Base-by-base conservation (phyloP, 2,329 filamentous ascomycete genomes). In the Aspergillus tamarii region DNA sequence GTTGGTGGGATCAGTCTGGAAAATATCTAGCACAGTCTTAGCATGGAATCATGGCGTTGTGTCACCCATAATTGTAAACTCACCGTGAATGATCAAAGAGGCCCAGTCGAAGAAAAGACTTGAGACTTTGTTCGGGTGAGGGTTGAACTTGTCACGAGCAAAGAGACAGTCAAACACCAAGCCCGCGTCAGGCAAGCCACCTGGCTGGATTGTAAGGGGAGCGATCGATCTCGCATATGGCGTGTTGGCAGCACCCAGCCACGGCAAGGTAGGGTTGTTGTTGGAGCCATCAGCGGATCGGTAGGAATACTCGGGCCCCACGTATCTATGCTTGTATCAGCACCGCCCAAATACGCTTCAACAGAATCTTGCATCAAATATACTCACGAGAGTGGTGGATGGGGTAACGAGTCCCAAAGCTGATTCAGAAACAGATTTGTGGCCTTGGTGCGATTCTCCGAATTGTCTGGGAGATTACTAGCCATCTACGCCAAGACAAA, bases 101-200 rank as follows among this genome's bases (percentile, higher is more conserved):
- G 89, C 89, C 87, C 88, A 90, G 73, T 91, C 89, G 83, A 89
- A 92, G 52, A 92, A 80, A 10, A 92, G 81, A 67, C 87, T 90
- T 1, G 89, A 92, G 1, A 91, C 87, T 43, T 90, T 90, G 76
- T 91, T 92, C 0, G 89, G 89, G 65, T 91, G 88, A 28, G 77
- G 76, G 28, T 69, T 81, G 66, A 82, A 82, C 69, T 76, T 73
- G 59, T 78, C 69, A 66, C 81, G 69, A 66, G 78, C 73, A 73
- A 81, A 74, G 61, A 83, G 65, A 70, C 79, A 73, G 69, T 85
- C 76, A 66, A 84, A 77, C 56, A 84, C 63, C 60, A 84, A 64
- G 64, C 81, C 78, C 7, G 91, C 88, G 69, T 93, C 90, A 0
- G 91, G 91, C 59, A 90, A 77, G 0, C 88, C 88, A 6, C 86